Evolutionary conservation across 2,329 filamentous ascomycete species (phyloP), one percentile per base, ranked within the genome.

Genomic region (Exophiala lecanii-corni): DNA sequence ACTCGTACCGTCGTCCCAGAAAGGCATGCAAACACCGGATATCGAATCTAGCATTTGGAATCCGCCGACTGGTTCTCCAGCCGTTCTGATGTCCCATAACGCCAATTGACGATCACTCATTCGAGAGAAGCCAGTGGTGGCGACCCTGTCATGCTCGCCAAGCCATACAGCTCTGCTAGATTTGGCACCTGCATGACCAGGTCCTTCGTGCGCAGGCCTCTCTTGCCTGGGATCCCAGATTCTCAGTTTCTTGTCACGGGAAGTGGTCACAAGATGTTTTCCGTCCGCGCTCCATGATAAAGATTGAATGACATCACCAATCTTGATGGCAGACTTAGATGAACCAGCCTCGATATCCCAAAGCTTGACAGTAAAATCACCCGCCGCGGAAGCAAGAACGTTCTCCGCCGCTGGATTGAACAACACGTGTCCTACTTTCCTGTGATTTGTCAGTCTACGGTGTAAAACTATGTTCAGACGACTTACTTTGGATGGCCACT

Each of bases 81-180:
- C 79, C 53, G 80, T 83, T 56, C 89, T 86, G 36, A 89, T 81
- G 71, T 98, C 92, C 92, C 92, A 98, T 26, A 98, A 75, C 40
- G 86, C 92, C 56, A 98, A 76, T 66, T 98, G 92, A 41, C 92
- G 82, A 70, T 98, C 92, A 64, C 92, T 97, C 92, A 97, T 97
- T 63, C 83, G 86, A 38, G 89, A 96, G 75, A 98, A 98, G 53
- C 92, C 92, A 4, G 92, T 97, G 2, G 92, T 97, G 40, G 87
- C 92, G 59, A 98, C 83, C 54, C 91, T 82, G 70, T 97, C 94
- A 62, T 94, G 88, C 68, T 97, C 92, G 61, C 91, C 92, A 76
- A 98, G 78, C 92, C 92, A 98, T 10, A 95, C 89, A 20, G 85
- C 84, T 62, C 92, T 84, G 69, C 91, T 96, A 74, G 94, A 97